These are phyloP conservation scores for Agaricus sinodeliciosus DNA, from an alignment of 768 basidiomycete genomes.

Conservation along the genomic window DNA sequence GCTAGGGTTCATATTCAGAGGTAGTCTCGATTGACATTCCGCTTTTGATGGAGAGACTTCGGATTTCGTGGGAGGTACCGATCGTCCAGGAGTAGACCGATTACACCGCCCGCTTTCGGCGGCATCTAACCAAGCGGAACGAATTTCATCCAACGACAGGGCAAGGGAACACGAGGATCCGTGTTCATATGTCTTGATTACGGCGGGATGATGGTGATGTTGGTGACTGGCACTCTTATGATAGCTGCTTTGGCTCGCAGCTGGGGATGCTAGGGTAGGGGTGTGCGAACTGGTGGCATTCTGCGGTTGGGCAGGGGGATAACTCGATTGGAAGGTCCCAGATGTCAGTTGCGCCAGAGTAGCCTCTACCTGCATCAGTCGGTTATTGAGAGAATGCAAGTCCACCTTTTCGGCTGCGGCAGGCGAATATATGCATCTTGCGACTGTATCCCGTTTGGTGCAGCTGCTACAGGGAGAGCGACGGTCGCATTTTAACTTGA, in stretches of 20 bases:
- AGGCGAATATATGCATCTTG: slow-evolving; percentile 69
- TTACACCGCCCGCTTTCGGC: slow-evolving; percentile 13
- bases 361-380: slow-evolving; percentile 65
- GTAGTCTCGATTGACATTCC: slow-evolving; percentile 8
- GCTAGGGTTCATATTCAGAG: not conserved
- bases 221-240: slow-evolving; percentile 15
- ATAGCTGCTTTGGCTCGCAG: not conserved
- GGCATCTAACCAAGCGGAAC: slow-evolving; percentile 54
- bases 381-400: slow-evolving; percentile 77
- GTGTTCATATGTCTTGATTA: slow-evolving; percentile 25
- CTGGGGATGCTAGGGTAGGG: slow-evolving; percentile 3
- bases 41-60: slow-evolving; percentile 21
- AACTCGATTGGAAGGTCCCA: slow-evolving; percentile 32
- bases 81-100: not conserved
- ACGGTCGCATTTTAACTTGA: slow-evolving; percentile 83
- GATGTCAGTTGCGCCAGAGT: slow-evolving; percentile 44
- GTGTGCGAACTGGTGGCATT: not conserved
- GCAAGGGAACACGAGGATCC: slow-evolving; percentile 37
- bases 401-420: slow-evolving; percentile 89
- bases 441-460: slow-evolving; percentile 69
- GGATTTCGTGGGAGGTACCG: slow-evolving; percentile 20
- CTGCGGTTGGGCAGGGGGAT: slow-evolving; percentile 19
- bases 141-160: slow-evolving; percentile 50
- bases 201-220: slow-evolving; percentile 22
- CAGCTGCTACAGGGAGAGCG: slow-evolving; percentile 73